Evolutionary conservation across 2,329 filamentous ascomycete species (phyloP).

Genomic region (Penicillium sp.): DNA sequence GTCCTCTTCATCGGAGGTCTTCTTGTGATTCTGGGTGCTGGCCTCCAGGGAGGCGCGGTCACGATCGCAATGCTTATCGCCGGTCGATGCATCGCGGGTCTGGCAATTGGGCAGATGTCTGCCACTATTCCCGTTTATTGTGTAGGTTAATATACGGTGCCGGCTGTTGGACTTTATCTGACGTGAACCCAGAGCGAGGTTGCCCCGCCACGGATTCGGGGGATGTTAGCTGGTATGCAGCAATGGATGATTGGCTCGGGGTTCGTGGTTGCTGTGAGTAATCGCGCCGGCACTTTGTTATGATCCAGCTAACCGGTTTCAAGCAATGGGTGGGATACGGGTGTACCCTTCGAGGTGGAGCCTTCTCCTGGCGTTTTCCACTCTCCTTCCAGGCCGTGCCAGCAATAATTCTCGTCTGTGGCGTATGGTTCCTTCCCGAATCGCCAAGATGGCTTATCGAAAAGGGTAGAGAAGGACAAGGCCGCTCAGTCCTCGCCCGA

Average conservation of each 20-base stretch:
- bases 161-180: neutral
- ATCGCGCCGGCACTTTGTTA: slow-evolving; percentile 9
- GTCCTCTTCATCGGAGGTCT: slow-evolving; percentile 30
- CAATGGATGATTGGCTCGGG: slow-evolving; percentile 43
- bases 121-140: slow-evolving; percentile 43
- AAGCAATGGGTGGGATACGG: slow-evolving; percentile 46
- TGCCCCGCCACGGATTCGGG: slow-evolving; percentile 33
- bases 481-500: slow-evolving; percentile 26
- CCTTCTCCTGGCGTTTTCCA: slow-evolving; percentile 32
- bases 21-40: slow-evolving; percentile 27
- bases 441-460: slow-evolving; percentile 34
- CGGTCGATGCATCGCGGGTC: slow-evolving; percentile 44
- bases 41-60: slow-evolving; percentile 31
- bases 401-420: slow-evolving; percentile 30
- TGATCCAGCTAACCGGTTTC: slow-evolving; percentile 8
- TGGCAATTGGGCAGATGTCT: slow-evolving; percentile 44
- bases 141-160: slow-evolving; percentile 16
- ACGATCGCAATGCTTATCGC: slow-evolving; percentile 41
- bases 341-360: slow-evolving; percentile 27
- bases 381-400: slow-evolving; percentile 34
- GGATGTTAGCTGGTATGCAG: slow-evolving; percentile 35
- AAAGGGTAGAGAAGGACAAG: slow-evolving; percentile 30
- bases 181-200: slow-evolving; percentile 29
- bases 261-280: slow-evolving; percentile 34
- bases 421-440: slow-evolving; percentile 29